Conservation (phyloP, 352 stramenopile genomes). For the Elongisporangium senticosum region DNA sequence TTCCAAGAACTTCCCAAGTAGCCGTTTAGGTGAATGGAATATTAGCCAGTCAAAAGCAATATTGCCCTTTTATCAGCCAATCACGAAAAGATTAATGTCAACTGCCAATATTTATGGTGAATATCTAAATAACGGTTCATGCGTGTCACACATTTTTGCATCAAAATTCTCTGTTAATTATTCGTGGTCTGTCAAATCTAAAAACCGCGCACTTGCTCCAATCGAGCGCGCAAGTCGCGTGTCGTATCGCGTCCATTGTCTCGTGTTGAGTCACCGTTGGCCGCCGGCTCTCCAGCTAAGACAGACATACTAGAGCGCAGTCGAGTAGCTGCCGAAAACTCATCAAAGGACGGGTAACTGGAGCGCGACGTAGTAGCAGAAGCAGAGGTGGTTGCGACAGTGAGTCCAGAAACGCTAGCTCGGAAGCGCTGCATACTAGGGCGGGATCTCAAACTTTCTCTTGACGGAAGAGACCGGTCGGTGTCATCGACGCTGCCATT, state of each 20-base stretch:
- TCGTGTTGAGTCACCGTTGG: not conserved
- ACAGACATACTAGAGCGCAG: not conserved
- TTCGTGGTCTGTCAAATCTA: not conserved
- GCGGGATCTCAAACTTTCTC: not conserved
- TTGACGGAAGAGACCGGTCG: not conserved
- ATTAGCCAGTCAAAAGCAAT: not conserved
- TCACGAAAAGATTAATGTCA: not conserved
- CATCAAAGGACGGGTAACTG: not conserved
- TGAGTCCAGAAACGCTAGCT: not conserved
- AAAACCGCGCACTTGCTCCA: not conserved
- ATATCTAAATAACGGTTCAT: not conserved
- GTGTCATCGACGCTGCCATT: not conserved
- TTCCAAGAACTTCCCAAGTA: not conserved
- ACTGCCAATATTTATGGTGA: not conserved
- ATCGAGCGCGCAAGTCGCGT: not conserved
- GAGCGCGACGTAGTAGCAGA: not conserved
- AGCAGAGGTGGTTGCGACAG: not conserved
- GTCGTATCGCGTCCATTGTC: not conserved
- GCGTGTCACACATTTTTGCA: not conserved
- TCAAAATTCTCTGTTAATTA: not conserved
- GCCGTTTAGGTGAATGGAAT: not conserved
- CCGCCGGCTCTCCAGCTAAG: not conserved
- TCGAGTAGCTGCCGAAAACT: not conserved
- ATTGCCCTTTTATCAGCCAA: not conserved
- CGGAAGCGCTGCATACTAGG: not conserved